phyloP scores from a whole-genome alignment of 371 early-diverging fungal genomes.

The Rhizopus arrhizus region DNA sequence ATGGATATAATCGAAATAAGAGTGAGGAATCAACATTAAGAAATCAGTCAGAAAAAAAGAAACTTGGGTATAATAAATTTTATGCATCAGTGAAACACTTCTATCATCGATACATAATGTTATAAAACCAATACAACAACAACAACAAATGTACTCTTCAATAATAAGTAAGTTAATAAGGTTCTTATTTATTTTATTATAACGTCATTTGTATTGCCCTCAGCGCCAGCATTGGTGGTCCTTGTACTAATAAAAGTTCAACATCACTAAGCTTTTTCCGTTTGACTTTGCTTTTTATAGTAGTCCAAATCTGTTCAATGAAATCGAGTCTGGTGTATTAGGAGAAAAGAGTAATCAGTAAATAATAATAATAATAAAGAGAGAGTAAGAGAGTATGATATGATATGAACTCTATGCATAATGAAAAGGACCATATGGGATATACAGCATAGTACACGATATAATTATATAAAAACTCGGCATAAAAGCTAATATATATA shows the following conservation, averaged over 20 bases:
- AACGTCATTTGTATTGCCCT: no score
- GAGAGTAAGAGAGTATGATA: no score
- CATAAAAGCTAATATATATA: slow-evolving; percentile 10
- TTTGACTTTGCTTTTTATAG: not conserved
- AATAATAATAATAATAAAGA: not conserved
- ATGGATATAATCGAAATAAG: not conserved
- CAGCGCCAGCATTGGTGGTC: no score
- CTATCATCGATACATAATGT: no score
- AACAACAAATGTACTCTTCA: no score
- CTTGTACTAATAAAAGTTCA: not conserved
- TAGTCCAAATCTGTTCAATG: not conserved
- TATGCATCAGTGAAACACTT: no score
- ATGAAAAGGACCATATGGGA: slow-evolving; percentile 6
- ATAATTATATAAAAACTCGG: slow-evolving; percentile 14
- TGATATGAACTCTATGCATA: slow-evolving; percentile 1
- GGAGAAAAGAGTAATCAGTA: not conserved
- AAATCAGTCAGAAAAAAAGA: no score
- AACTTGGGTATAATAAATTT: no score
- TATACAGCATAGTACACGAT: no score
- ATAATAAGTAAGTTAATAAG: no score
- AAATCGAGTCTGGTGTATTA: slow-evolving; percentile 3
- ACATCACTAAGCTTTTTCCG: slow-evolving; percentile 1
- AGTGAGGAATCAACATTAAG: not conserved
- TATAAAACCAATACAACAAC: no score
- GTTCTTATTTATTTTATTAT: no score